A percentile compares a stretch with the other conserved stretches of the same genome.
Evolutionary conservation across 306 rosid genomes (phyloP).

Genomic region (Glycine tomentella): DNA sequence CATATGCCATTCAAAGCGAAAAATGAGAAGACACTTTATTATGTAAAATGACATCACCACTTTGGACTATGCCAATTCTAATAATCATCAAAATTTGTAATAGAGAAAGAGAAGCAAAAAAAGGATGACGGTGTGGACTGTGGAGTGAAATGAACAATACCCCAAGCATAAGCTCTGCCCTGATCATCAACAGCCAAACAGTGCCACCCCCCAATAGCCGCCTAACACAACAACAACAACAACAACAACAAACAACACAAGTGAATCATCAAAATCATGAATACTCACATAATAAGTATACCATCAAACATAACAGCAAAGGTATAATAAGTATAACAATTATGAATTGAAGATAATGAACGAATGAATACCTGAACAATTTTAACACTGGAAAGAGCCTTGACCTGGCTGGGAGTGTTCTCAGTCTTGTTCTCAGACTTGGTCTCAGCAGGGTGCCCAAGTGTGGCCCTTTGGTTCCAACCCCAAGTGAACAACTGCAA

Average conservation of each 20-base stretch:
- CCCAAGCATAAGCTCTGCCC: slow-evolving; percentile 98
- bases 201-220: slow-evolving; percentile 99
- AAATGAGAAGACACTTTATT: background rate
- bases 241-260: slow-evolving; percentile 7
- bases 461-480: slow-evolving; percentile 98
- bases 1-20: background rate
- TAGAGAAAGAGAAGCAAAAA: slow-evolving; percentile 33
- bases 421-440: slow-evolving; percentile 89
- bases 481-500: slow-evolving; percentile 98
- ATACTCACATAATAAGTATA: background rate
- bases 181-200: slow-evolving; percentile 99
- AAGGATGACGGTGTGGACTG: background rate
- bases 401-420: slow-evolving; percentile 93
- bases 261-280: slow-evolving; percentile 18
- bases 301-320: background rate
- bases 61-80: slow-evolving; percentile 5
- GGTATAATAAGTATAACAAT: background rate
- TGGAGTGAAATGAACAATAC: slow-evolving; percentile 52
- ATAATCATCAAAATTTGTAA: background rate
- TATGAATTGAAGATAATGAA: background rate
- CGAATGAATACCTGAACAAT: slow-evolving; percentile 76
- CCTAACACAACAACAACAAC: slow-evolving; percentile 70
- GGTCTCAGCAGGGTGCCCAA: slow-evolving; percentile 81
- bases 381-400: slow-evolving; percentile 74
- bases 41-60: background rate